Conservation (phyloP, 257 asterid genomes). For the Thymus quinquecostatus region DNA sequence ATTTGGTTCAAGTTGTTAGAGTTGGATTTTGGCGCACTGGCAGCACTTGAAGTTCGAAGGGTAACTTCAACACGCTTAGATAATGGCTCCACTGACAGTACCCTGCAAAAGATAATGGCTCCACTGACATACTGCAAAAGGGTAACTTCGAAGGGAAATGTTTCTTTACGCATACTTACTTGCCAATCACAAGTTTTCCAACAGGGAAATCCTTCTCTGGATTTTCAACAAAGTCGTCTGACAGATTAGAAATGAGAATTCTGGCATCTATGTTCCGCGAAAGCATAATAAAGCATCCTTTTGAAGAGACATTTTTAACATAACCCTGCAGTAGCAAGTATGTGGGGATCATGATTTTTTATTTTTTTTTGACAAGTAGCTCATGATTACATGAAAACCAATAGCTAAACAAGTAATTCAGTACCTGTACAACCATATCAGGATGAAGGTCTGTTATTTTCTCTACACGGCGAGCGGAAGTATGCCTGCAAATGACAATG, state of each 20-base stretch:
- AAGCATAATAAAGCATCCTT: slow-evolving; percentile 88
- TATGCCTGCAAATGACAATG: slow-evolving; percentile 47
- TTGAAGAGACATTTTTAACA: slow-evolving; percentile 71
- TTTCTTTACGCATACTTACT: slow-evolving; percentile 47
- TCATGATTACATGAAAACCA: background rate
- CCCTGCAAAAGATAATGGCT: slow-evolving; percentile 70
- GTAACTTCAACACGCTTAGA: slow-evolving; percentile 90
- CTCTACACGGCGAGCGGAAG: slow-evolving; percentile 45
- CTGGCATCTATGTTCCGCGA: slow-evolving; percentile 87
- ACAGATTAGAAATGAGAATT: slow-evolving; percentile 79
- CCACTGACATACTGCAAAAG: slow-evolving; percentile 74
- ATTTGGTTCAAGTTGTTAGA: slow-evolving; percentile 49
- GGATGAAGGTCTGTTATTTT: slow-evolving; percentile 73
- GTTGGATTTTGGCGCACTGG: slow-evolving; percentile 44
- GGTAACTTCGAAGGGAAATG: slow-evolving; percentile 6
- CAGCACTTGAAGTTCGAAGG: slow-evolving; percentile 66
- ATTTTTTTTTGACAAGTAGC: background rate
- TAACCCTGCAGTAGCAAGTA: slow-evolving; percentile 66
- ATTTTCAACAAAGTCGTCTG: slow-evolving; percentile 68
- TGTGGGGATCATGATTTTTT: background rate
- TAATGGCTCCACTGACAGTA: slow-evolving; percentile 79
- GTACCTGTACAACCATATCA: slow-evolving; percentile 78
- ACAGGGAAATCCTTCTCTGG: slow-evolving; percentile 77
- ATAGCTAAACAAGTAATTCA: background rate
- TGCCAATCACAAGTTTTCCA: slow-evolving; percentile 85